Evolutionary conservation across 257 asterid species (phyloP).

Genomic region (Przewalskia tangutica): DNA sequence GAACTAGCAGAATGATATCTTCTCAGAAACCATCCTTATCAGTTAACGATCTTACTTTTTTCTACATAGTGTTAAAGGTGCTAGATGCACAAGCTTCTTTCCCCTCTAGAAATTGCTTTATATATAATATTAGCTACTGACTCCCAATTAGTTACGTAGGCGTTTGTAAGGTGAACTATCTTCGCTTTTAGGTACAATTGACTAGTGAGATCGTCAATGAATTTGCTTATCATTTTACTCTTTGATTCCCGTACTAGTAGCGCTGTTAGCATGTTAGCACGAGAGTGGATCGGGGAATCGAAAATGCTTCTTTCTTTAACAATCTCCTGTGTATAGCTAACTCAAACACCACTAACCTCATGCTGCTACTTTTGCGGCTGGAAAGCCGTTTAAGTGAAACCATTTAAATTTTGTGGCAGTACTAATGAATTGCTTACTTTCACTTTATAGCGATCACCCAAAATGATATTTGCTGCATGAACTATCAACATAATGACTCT

Average conservation of each 20-base stretch:
- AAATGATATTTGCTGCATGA: neutral
- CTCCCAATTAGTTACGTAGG: neutral
- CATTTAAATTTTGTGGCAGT: neutral
- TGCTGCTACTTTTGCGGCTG: too few relatives aligned
- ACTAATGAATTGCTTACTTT: neutral
- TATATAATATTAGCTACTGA: neutral
- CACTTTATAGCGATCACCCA: neutral
- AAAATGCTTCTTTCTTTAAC: too few relatives aligned
- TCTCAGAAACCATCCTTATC: too few relatives aligned
- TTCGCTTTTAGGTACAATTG: neutral
- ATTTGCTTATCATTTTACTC: too few relatives aligned
- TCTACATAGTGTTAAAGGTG: neutral
- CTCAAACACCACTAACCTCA: too few relatives aligned
- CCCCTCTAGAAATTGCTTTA: neutral
- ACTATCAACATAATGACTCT: too few relatives aligned
- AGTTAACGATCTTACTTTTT: too few relatives aligned
- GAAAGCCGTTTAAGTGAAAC: neutral
- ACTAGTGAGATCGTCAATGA: neutral
- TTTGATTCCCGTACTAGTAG: too few relatives aligned
- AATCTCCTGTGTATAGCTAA: too few relatives aligned
- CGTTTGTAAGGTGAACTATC: neutral
- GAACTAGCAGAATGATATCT: too few relatives aligned
- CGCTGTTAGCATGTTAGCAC: too few relatives aligned
- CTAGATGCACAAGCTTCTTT: neutral
- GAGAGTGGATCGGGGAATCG: too few relatives aligned